Percentiles rank a stretch among this genome's conserved stretches.
Conservation (phyloP, 352 stramenopile genomes). For the Phytophthora nicotianae region DNA sequence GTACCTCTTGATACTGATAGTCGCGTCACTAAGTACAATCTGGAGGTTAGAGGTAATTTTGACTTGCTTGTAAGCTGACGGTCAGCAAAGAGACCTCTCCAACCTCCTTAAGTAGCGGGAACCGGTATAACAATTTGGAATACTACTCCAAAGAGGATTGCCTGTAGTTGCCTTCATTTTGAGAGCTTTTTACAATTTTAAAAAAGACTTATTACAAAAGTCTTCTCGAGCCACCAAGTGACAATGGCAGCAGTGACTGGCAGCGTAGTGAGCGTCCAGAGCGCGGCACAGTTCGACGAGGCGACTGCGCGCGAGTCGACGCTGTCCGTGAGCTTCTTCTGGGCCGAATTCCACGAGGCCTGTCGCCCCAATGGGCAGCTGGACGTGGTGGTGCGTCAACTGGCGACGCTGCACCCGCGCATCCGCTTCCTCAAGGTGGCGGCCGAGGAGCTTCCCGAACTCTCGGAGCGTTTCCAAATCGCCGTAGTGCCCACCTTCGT, state of each 20-base stretch:
- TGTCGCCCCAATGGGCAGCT: slow-evolving; percentile 85
- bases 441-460: slow-evolving; percentile 80
- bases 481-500: slow-evolving; percentile 95
- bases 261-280: slow-evolving; percentile 72
- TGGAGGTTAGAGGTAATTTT: no score
- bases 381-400: slow-evolving; percentile 83
- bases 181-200: no score
- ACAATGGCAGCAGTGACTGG: slow-evolving; percentile 52
- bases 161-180: no score
- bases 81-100: no score
- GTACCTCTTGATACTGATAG: no score
- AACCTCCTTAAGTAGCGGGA: no score
- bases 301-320: slow-evolving; percentile 74
- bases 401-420: slow-evolving; percentile 81
- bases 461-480: slow-evolving; percentile 91
- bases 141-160: no score
- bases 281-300: slow-evolving; percentile 78
- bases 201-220: no score
- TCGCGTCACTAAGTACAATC: no score
- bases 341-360: slow-evolving; percentile 84
- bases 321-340: slow-evolving; percentile 86
- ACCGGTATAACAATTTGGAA: no score
- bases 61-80: no score
- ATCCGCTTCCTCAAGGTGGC: slow-evolving; percentile 89
- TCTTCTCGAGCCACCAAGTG: not conserved